Percentiles rank a stretch among this genome's conserved stretches.
phyloP scores from a whole-genome alignment of 2,329 filamentous ascomycete species.

The Paradendryphiella salina region DNA sequence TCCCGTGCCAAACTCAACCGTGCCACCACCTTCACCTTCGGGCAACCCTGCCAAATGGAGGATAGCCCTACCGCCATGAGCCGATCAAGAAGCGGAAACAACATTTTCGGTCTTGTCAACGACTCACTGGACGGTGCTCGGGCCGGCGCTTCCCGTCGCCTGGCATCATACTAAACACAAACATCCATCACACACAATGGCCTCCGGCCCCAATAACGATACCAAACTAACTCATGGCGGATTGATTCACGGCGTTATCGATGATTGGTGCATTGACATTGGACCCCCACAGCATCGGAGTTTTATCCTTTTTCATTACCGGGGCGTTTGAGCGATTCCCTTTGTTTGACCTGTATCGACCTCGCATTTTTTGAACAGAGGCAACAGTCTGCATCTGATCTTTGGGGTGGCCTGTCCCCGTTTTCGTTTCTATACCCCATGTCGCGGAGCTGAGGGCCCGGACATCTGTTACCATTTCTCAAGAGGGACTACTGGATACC shows the following conservation, averaged over 20 bases:
- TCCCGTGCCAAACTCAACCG: conserved; percentile 76
- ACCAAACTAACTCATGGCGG: conserved; percentile 39
- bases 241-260: conserved; percentile 45
- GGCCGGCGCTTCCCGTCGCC: conserved; percentile 41
- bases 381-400: conserved; percentile 25
- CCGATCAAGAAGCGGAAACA: conserved; percentile 40
- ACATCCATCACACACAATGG: conserved; percentile 7
- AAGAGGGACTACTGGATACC: conserved; percentile 36
- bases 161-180: conserved; percentile 45
- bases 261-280: conserved; percentile 40
- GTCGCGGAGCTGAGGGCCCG: conserved; percentile 23
- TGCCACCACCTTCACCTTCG: conserved; percentile 94
- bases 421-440: conserved; percentile 42
- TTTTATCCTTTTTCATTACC: conserved; percentile 30
- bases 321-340: conserved; percentile 45
- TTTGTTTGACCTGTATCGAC: conserved; percentile 35
- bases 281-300: conserved; percentile 41
- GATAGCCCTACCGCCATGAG: conserved; percentile 61
- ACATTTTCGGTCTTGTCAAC: conserved; percentile 37
- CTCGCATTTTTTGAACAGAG: conserved; percentile 29
- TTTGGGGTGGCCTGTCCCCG: conserved; percentile 26
- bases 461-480: conserved; percentile 31
- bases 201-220: conserved; percentile 40
- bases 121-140: conserved; percentile 40
- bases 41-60: conserved; percentile 68